Conservation (phyloP, 352 stramenopile genomes). For the Phytopythium chamaehyphon region DNA sequence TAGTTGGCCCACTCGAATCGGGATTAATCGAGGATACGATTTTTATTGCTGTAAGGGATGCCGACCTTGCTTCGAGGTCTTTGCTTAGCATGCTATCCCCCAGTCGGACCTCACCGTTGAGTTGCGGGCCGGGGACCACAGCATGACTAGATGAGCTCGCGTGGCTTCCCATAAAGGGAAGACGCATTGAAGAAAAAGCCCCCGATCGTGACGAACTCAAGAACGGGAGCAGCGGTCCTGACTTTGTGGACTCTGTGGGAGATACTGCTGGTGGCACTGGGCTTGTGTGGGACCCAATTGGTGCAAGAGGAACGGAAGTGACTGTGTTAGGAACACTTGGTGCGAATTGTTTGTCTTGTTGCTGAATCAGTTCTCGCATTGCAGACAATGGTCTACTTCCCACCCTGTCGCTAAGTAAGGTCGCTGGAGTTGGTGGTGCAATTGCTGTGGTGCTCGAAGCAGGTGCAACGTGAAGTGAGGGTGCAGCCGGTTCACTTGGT, state of each 20-base stretch:
- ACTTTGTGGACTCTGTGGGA: not conserved
- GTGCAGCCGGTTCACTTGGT: too few relatives aligned
- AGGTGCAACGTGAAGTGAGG: too few relatives aligned
- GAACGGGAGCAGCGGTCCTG: not conserved
- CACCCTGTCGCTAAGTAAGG: not conserved
- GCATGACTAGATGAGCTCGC: too few relatives aligned
- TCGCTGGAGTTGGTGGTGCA: not conserved
- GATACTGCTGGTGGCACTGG: not conserved
- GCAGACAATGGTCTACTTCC: not conserved
- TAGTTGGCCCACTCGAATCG: too few relatives aligned
- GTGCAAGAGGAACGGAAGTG: not conserved
- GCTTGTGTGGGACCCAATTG: not conserved
- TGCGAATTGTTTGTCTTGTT: constrained; percentile 3
- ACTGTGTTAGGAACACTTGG: not conserved
- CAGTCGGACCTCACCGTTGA: too few relatives aligned
- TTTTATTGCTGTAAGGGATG: too few relatives aligned
- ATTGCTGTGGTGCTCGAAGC: too few relatives aligned
- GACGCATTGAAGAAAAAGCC: not conserved
- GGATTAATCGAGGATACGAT: too few relatives aligned
- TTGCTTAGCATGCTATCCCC: too few relatives aligned
- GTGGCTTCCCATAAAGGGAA: not conserved
- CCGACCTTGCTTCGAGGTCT: too few relatives aligned
- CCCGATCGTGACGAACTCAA: not conserved
- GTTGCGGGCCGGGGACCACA: too few relatives aligned
- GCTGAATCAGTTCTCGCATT: not conserved